Percentiles rank a stretch among this genome's conserved stretches.
phyloP scores from a whole-genome alignment of 495 filamentous ascomycete species.

The Annulohypoxylon maeteangense region DNA sequence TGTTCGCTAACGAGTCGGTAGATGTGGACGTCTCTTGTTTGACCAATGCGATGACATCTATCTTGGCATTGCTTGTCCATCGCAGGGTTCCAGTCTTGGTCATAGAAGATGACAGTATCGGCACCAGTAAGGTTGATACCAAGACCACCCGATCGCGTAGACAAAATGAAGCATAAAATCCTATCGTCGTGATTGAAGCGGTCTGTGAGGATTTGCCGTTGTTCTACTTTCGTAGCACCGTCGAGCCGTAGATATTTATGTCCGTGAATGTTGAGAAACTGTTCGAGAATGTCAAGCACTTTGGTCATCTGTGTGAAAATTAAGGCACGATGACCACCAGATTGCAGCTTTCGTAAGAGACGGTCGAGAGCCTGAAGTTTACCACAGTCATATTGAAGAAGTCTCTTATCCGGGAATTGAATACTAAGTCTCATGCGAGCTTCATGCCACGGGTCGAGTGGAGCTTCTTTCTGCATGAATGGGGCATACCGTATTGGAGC shows the following conservation, averaged over 20 bases:
- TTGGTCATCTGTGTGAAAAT: conserved; percentile 99
- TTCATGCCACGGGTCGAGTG: conserved; percentile 88
- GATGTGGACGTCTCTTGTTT: conserved; percentile 98
- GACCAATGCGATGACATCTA: conserved; percentile 95
- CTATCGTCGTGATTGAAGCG: conserved; percentile 95
- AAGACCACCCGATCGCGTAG: conserved; percentile 91
- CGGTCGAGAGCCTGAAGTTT: conserved; percentile 92
- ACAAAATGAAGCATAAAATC: conserved; percentile 94
- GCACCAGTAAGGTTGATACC: conserved; percentile 98
- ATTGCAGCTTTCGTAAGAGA: conserved; percentile 86
- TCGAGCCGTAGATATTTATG: conserved; percentile 97
- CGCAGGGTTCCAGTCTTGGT: conserved; percentile 98
- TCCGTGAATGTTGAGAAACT: conserved; percentile 97
- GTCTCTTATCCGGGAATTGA: conserved; percentile 93
- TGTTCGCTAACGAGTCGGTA: conserved; percentile 97
- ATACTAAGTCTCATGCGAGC: conserved; percentile 91
- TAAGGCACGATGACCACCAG: conserved; percentile 88
- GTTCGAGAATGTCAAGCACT: conserved; percentile 96
- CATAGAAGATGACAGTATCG: conserved; percentile 99
- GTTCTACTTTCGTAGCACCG: conserved; percentile 92
- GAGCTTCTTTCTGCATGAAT: conserved; percentile 63
- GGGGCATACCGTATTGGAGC: conserved; percentile 58
- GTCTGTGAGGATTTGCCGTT: conserved; percentile 94
- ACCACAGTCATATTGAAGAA: conserved; percentile 97
- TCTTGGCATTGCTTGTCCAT: conserved; percentile 99